Evolutionary conservation across 371 early-diverging fungal species (phyloP), one percentile per base, ranked within the genome.

Genomic region (Choanephora cucurbitarum): DNA sequence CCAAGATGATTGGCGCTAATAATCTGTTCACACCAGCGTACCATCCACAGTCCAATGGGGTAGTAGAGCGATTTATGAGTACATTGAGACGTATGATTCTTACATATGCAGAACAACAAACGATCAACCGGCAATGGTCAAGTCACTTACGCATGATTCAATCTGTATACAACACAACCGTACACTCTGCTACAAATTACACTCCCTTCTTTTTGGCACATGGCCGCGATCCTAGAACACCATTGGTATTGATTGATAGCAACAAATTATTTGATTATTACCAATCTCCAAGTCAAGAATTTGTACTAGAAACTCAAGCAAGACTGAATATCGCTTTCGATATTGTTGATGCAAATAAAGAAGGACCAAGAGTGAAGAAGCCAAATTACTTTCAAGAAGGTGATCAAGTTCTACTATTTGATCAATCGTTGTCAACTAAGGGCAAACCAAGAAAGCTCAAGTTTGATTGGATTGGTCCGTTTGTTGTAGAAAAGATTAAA

Each of bases 31-130:
- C 58, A 18, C 58, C 59, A 22, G 43, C 52, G 3, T 43, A 53
- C n/a, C 53, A 59, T 40, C 49, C 47, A 1, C 22, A 41, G 6
- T 45, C 48, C 0, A 58, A 58, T 58, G 52, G 58, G 3, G 3
- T 41, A 0, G 58, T 58, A 9, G 58, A 58, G 31, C 13, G 45
- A 3, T 52, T 58, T 44, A 52, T 44, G 47, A 21, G 44, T 1
- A 31, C 44, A 4, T 21, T 52, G 1, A 0, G 44, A n/a, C 21
- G 33, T 5, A 18, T 52, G 32, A 52, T 52, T 5, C 13, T 52
- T 3, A 4, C 53, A 0, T 52, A 41, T 21, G 32, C 33, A 13
- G 33, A 44, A 13, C 53, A 31, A 17, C 15, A 28, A 5, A 31
- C 0, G 1, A 44, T 32, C 33, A 42, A 44, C 0, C 5, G 1